Conservation (phyloP, 2,329 filamentous ascomycete genomes). For the Aspergillus ruber region DNA sequence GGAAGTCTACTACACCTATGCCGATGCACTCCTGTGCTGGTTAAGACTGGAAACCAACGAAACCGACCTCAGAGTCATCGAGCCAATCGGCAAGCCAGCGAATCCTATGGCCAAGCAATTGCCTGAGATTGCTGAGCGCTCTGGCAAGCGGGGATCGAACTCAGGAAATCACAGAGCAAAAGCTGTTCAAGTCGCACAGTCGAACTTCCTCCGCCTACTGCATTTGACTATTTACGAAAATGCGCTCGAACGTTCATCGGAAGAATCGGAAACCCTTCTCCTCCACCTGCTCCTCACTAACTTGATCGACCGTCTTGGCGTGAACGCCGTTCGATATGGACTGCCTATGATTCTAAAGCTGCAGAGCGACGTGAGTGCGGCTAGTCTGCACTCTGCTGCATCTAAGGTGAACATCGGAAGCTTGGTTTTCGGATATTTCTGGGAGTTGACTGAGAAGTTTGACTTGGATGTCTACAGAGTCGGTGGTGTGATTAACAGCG, state of each 20-base stretch:
- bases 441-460: slow-evolving; percentile 70
- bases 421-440: slow-evolving; percentile 84
- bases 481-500: slow-evolving; percentile 65
- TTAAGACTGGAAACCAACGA: slow-evolving; percentile 69
- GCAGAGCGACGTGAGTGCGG: slow-evolving; percentile 66
- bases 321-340: slow-evolving; percentile 72
- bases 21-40: slow-evolving; percentile 78
- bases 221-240: slow-evolving; percentile 89
- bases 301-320: slow-evolving; percentile 68
- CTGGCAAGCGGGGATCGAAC: slow-evolving; percentile 60
- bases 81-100: slow-evolving; percentile 45
- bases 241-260: slow-evolving; percentile 65
- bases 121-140: slow-evolving; percentile 28
- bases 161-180: slow-evolving; percentile 56
- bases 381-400: slow-evolving; percentile 39
- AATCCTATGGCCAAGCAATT: slow-evolving; percentile 39
- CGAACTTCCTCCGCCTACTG: slow-evolving; percentile 73
- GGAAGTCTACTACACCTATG: slow-evolving; percentile 75
- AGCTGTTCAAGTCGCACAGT: slow-evolving; percentile 46
- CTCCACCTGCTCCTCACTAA: slow-evolving; percentile 70
- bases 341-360: slow-evolving; percentile 84
- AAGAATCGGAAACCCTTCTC: slow-evolving; percentile 67
- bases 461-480: slow-evolving; percentile 64
- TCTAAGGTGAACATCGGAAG: slow-evolving; percentile 75
- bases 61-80: slow-evolving; percentile 58